These are phyloP conservation scores for Fusarium annulatum DNA, from an alignment of 2,329 filamentous ascomycete genomes.

Conservation along the genomic window DNA sequence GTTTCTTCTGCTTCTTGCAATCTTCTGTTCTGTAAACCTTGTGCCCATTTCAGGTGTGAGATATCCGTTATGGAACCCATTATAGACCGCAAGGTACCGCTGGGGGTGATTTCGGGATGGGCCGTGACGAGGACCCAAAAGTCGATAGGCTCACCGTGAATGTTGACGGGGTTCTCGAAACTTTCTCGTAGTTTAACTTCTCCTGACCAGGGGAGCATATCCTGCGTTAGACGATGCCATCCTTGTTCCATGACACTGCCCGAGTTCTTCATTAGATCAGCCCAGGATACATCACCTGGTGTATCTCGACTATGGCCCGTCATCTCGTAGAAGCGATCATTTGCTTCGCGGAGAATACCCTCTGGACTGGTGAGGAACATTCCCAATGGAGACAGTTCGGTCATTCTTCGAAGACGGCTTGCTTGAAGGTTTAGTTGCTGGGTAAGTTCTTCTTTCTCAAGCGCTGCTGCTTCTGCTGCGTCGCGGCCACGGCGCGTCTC, in stretches of 20 bases:
- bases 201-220: conserved; percentile 51
- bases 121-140: conserved; percentile 57
- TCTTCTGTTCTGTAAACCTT: conserved; percentile 52
- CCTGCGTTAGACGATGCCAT: conserved; percentile 52
- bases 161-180: background rate
- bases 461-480: conserved; percentile 49
- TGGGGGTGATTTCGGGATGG: conserved; percentile 47
- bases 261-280: conserved; percentile 54
- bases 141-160: conserved; percentile 52
- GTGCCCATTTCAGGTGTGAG: conserved; percentile 56
- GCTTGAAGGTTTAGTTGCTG: conserved; percentile 52
- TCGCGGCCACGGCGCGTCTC: conserved; percentile 65
- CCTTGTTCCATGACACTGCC: conserved; percentile 47
- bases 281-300: conserved; percentile 55
- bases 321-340: conserved; percentile 61
- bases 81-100: conserved; percentile 51
- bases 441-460: conserved; percentile 49
- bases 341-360: conserved; percentile 56
- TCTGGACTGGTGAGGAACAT: conserved; percentile 55
- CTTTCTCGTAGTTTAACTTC: conserved; percentile 56
- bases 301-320: conserved; percentile 54
- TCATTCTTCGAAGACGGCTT: conserved; percentile 52
- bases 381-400: conserved; percentile 50
- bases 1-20: conserved; percentile 53
- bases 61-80: conserved; percentile 58